Evolutionary conservation across 2,329 filamentous ascomycete species (phyloP), one percentile per base, ranked within the genome.

Genomic region (Byssothecium circinans): DNA sequence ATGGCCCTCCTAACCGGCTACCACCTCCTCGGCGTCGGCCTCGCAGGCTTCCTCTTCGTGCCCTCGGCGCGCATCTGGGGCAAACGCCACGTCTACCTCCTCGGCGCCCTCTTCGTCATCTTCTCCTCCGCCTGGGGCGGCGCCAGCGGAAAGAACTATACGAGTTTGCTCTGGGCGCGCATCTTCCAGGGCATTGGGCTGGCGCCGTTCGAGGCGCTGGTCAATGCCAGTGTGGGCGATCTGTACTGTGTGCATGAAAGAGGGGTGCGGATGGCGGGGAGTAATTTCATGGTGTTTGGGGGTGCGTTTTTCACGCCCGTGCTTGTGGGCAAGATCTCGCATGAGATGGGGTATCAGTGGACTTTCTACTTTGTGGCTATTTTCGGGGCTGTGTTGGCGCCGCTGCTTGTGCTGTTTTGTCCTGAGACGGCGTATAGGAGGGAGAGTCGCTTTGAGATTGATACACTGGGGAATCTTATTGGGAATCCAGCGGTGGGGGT

Each of bases 1-100:
- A 83, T 91, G 48, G 91, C 91, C 2, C 76, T 94, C 11, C 75
- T 96, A 33, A 96, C 91, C 0, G 91, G 91, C 43, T 95, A 91
- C 70, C 91, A 90, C 68, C 79, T 96, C 17, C 81, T 91, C 22
- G 92, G 90, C 17, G 88, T 90, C 2, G 91, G 89, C 10, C 76
- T 90, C 12, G 87, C 87, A 1, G 91, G 89, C 41, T 83, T 94
- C 68, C 78, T 96, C 55, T 91, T 91, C 71, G 91, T 96, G 2
- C 89, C 92, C 0, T 89, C 87, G 1, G 90, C 89, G 17, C 83
- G 91, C 47, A 86, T 96, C 54, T 96, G 89, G 88, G 92, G 92
- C 32, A 96, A 96, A 72, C 81, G 91, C 33, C 92, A 96, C 74
- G 75, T 91, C 14, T 96, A 95, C 68, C 73, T 96, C 20, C 60